Base-by-base conservation (phyloP, 768 basidiomycete genomes). In the Mrakia blollopis region DNA sequence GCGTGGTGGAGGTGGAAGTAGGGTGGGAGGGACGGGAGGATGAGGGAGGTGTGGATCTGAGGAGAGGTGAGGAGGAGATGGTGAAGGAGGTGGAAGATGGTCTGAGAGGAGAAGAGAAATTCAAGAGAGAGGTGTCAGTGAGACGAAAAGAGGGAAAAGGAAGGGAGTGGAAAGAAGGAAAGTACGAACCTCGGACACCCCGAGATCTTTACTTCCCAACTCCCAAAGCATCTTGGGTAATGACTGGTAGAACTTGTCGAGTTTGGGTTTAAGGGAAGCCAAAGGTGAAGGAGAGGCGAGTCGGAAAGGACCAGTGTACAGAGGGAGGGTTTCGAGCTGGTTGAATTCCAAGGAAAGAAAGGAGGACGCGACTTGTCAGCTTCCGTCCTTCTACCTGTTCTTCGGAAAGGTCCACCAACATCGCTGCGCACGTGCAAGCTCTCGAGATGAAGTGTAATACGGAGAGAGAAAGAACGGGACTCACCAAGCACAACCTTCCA, bases 141-240 rank as follows among this genome's bases (percentile, higher is more conserved):
- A 61, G 61, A 37, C 35, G 73, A 21, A 39, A n/a, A 39, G 39
- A 68, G 57, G 25, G 63, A 5, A 6, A n/a, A 35, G 30, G 37
- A 35, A 23, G 50, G n/a, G 21, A 62, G 35, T 39, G 37, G 32
- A 23, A 68, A 62, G 10, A 30, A 32, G 54, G 44, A 37, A 30
- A 32, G 54, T 41, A 37, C 86, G 79, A 71, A 91, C 93, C 87
- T 92, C 89, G 0, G 90, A 89, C 6, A 87, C 84, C 1, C 83
- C 79, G 25, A 87, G 81, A 81, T 92, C 88, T 73, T 83, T 87
- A 14, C 83, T 83, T 4, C 91, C 90, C 14, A 91, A 83, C 82
- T 98, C 94, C 95, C 95, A 98, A 6, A 98, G 85, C 9, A 87
- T 86, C 83, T 89, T 90, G 0, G 94, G 93, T 62, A 97, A 86